Base-by-base conservation (phyloP, 2,329 filamentous ascomycete genomes). In the Fusarium pseudocircinatum region DNA sequence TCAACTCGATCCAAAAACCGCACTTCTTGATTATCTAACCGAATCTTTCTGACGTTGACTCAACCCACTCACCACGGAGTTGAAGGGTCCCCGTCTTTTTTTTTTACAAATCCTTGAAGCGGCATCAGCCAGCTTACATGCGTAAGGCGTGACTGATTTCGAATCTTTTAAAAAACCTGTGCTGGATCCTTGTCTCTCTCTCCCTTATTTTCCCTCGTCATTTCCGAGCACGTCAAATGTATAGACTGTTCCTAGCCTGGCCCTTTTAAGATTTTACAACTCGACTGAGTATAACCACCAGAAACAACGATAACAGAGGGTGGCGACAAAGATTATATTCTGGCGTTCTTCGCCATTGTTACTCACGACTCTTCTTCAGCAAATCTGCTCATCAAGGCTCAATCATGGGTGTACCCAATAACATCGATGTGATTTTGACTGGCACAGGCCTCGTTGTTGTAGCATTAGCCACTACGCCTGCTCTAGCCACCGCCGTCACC, bases 401-500 rank as follows among this genome's bases (percentile, higher is more conserved):
- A 44, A 49, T 53, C 65, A 78, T 78, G 74, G 60, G 56, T 62
- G 40, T 54, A 28, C 43, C 42, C 32, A 56, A 73, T 24, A 59
- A 56, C 26, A 32, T 71, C 18, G 70, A 77, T 47, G 59, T 82
- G 42, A 73, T 77, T 20, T 63, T 81, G 46, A 80, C 81, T 39
- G 79, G 74, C 42, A 77, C 79, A 32, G 81, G 81, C 30, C 75
- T 86, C 18, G 81, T 65, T 40, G 47, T 84, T 43, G 77, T 83
- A 22, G 73, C 77, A 37, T 71, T 85, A 26, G 77, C 81, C 53
- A 82, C 84, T 18, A 57, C 83, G 12, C 85, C 84, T 15, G 82
- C 82, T 44, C 39, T 84, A 28, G 66, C 78, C 42, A 79, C 80
- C 47, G 73, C 83, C 40, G 40, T 80, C 50, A 73, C 74, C 37